These are phyloP conservation scores for Pelargonium australe DNA, from an alignment of 441 rosid genomes.

Conservation along the genomic window DNA sequence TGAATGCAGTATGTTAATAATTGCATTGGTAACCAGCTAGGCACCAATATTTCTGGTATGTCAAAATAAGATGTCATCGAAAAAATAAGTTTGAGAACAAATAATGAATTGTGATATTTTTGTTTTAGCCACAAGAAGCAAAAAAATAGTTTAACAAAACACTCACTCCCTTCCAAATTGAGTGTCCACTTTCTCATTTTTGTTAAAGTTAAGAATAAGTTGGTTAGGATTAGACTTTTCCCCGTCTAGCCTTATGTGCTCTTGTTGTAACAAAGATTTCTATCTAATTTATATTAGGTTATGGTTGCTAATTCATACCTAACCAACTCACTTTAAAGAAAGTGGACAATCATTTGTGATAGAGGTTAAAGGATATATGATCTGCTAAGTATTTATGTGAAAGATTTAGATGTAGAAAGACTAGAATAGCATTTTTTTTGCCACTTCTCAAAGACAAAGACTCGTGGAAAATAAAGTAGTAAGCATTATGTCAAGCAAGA, in stretches of 20 bases:
- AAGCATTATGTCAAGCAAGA: neutral
- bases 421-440: neutral
- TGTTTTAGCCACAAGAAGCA: neutral
- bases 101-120: neutral
- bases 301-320: neutral
- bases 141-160: neutral
- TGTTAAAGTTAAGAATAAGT: too few relatives aligned
- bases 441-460: neutral
- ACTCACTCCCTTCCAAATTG: too few relatives aligned
- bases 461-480: neutral
- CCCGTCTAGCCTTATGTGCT: too few relatives aligned
- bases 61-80: neutral
- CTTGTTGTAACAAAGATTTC: too few relatives aligned
- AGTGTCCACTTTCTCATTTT: too few relatives aligned
- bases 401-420: neutral
- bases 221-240: too few relatives aligned
- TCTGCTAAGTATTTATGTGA: neutral
- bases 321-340: too few relatives aligned
- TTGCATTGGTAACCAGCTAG: neutral
- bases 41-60: neutral
- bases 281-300: too few relatives aligned
- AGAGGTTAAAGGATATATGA: too few relatives aligned
- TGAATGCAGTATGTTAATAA: too few relatives aligned
- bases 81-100: neutral
- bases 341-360: too few relatives aligned